Evolutionary conservation across 495 filamentous ascomycete species (phyloP), one percentile per base, ranked within the genome.

Genomic region (Podospora comata): DNA sequence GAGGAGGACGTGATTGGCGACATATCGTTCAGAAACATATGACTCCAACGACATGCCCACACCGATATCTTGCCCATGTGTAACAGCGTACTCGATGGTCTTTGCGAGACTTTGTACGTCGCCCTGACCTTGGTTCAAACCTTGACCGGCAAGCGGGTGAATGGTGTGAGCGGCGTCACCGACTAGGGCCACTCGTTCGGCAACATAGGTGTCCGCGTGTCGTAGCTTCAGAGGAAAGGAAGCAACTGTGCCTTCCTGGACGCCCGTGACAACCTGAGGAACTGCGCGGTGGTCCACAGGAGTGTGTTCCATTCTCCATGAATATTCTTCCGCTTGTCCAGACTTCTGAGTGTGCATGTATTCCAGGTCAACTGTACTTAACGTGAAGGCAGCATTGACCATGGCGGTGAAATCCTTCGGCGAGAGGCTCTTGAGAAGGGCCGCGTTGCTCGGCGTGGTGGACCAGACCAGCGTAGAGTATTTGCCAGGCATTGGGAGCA

Each of bases 81-180:
- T 80, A 26, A 96, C 89, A 5, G 92, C 92, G 67, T 89, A 89
- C 70, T 89, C 86, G 64, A 99, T 89, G 0, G 88, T 89, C 57
- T 81, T 81, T 9, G 87, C 87, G 6, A 99, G 85, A 54, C 89
- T 88, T 64, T 91, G 86, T 1, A 94, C 89, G 75, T 99, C 95
- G 19, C 87, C 92, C 65, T 97, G 87, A 4, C 95, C 95, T 72
- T 96, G 92, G 74, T 99, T 99, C 18, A 99, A 85, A 1, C 95
- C 95, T 76, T 98, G 95, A 5, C 95, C 95, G 1, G 93, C 95
- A 28, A 99, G 87, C 0, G 95, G 95, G 76, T 99, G 95, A 72
- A 96, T 88, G 28, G 93, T 94, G 75, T 99, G 95, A 7, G 95
- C 96, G 3, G 95, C 95, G 72, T 99, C 95, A 62, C 94, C 95